Evolutionary conservation across 1,139 yeast genomes (phyloP), one percentile per base, ranked within the genome.

Genomic region (Ogataea hybrid): DNA sequence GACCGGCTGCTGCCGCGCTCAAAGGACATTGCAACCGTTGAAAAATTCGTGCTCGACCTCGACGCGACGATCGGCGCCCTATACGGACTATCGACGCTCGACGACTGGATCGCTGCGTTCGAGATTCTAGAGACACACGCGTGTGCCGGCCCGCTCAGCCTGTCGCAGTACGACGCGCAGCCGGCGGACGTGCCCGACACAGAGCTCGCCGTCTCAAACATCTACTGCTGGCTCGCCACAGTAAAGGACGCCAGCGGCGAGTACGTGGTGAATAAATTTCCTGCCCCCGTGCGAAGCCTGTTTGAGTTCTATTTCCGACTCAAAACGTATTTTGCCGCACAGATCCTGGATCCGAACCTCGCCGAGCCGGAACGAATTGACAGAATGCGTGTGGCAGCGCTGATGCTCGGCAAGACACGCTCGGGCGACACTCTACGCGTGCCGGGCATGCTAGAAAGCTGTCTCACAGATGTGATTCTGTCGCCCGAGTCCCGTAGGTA

Each of bases 381-480:
- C 32, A 70, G 85, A 44, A 88, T 90, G 88, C 71, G 77, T 34
- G 74, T 89, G 0, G 61, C 87, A 28, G 67, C 90, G 46, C 76
- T 79, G 42, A 76, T 84, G 68, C 65, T 87, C 27, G 84, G 84
- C 37, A 75, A 85, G 25, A 69, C 81, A 32, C 75, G 85, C 46
- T 64, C 81, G 52, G 80, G 87, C 56, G 18, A 54, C 51, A 69
- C 78, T 1, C 74, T 81, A 9, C 76, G 75, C 47, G 79, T 90
- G 20, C 97, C 97, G 1, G 84, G 96, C 2, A 84, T 90, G 58
- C 71, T 92, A 44, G 97, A 90, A 59, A 73, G 90, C 5, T 90
- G 95, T 6, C 70, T 90, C 29, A 70, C 79, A 0, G 80, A 85
- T 51, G 90, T 90, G 0, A 75, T 90, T 18, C 69, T 87, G 36